Evolutionary conservation across 2,329 filamentous ascomycete genomes (phyloP), one percentile per base, ranked within the genome.

Genomic region (Ceratocystiopsis sp.): DNA sequence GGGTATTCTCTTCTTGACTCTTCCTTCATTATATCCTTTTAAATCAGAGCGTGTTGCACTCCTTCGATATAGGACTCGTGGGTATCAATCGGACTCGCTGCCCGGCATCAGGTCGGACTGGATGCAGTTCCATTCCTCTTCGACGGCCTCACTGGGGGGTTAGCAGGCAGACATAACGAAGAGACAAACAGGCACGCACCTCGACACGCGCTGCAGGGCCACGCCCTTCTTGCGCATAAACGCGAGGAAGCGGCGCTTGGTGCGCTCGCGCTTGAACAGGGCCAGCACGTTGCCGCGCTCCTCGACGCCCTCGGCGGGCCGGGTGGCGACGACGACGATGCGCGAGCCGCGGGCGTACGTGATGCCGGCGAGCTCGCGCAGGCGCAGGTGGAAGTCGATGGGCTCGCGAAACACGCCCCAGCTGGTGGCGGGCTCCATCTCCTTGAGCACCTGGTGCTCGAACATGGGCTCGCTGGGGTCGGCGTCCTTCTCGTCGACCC

Each of bases 361-460:
- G 13, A 73, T 60, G 48, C 66, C 59, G 3, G 56, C 51, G 18
- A 75, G 58, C 43, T 73, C 68, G 2, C 59, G 54, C 16, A 71
- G 51, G 2, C 59, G 57, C 19, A 73, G 49, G 47, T 68, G 61
- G 46, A 75, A 73, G 51, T 71, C 63, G 42, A 68, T 61, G 2
- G 67, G 65, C 21, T 67, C 61, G 46, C 64, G 61, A 50, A 71
- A 70, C 12, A 65, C 56, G 7, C 62, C 66, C 71, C 71, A 75
- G 1, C 53, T 54, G 3, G 61, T 59, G 2, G 29, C 21, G 14
- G 64, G 64, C 16, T 48, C 44, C n/a, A 61, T 58, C 15, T 67
- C 61, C 38, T 62, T 63, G 5, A 74, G 59, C 1, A 73, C 65
- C 50, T 73, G 70, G 48, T 74, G 71, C 57, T 73, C 66, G 42